Conservation (phyloP, 768 basidiomycete genomes). For the Vararia minispora region DNA sequence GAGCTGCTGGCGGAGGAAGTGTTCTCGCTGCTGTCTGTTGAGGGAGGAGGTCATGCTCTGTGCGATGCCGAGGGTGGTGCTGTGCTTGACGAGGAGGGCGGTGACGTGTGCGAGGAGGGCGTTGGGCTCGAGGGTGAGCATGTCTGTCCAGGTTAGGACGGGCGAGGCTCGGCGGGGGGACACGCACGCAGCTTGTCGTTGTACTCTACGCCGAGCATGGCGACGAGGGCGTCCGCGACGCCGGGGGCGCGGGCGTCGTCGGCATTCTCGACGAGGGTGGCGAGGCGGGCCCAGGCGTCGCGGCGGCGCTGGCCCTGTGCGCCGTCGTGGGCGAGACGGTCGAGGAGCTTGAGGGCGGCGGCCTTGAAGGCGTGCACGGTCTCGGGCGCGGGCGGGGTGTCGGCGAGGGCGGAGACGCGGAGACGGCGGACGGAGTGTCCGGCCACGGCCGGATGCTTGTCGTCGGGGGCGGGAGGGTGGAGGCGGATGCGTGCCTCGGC, state of each 20-base stretch:
- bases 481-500: constrained; percentile 60
- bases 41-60: constrained; percentile 70
- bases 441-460: constrained; percentile 30
- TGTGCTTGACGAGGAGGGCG: constrained; percentile 60
- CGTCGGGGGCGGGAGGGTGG: constrained; percentile 29
- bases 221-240: constrained; percentile 71
- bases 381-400: constrained; percentile 37
- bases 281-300: constrained; percentile 60
- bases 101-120: constrained; percentile 58
- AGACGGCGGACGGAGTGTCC: constrained; percentile 14
- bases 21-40: constrained; percentile 84
- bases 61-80: constrained; percentile 70
- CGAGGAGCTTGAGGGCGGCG: constrained; percentile 53
- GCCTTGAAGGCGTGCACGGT: constrained; percentile 57
- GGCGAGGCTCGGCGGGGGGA: too few relatives aligned
- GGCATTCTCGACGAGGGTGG: constrained; percentile 63
- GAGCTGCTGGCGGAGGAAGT: constrained; percentile 75
- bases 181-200: constrained; percentile 59
- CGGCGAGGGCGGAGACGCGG: constrained; percentile 21
- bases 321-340: constrained; percentile 41
- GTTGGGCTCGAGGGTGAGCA: constrained; percentile 50
- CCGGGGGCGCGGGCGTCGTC: constrained; percentile 51
- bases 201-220: constrained; percentile 52
- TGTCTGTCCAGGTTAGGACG: constrained; percentile 38
- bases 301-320: constrained; percentile 32